These are phyloP conservation scores for Castanea sativa DNA, from an alignment of 306 rosid genomes.

Conservation along the genomic window DNA sequence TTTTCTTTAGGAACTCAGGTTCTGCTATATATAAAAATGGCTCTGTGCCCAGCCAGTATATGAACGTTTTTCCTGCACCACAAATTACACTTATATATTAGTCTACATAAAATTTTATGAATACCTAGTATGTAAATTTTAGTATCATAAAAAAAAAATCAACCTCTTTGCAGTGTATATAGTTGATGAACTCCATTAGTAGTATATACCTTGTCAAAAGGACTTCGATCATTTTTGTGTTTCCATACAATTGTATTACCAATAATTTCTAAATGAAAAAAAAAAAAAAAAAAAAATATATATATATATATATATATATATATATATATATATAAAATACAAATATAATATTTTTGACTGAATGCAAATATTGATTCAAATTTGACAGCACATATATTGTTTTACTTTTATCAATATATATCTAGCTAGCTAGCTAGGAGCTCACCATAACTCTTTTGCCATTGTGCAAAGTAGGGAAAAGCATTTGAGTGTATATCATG, in stretches of 20 bases:
- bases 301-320: no score
- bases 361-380: no score
- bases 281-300: no score
- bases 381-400: no score
- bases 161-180: background rate
- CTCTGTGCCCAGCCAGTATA: conserved; percentile 85
- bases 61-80: conserved; percentile 58
- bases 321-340: no score
- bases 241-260: no score
- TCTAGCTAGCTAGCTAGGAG: background rate
- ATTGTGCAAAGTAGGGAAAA: conserved; percentile 67
- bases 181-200: background rate
- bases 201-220: background rate
- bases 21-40: conserved; percentile 78
- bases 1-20: conserved; percentile 59
- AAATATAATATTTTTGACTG: no score
- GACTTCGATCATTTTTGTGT: no score
- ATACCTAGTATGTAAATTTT: background rate
- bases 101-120: background rate
- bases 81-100: background rate
- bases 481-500: conserved; percentile 70
- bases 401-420: no score
- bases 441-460: conserved; percentile 74
- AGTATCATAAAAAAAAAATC: background rate
- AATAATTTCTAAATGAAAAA: no score